A percentile compares a stretch with the other conserved stretches of the same genome.
Evolutionary conservation across 768 basidiomycete genomes (phyloP).

Genomic region (Suillus fuscotomentosus): DNA sequence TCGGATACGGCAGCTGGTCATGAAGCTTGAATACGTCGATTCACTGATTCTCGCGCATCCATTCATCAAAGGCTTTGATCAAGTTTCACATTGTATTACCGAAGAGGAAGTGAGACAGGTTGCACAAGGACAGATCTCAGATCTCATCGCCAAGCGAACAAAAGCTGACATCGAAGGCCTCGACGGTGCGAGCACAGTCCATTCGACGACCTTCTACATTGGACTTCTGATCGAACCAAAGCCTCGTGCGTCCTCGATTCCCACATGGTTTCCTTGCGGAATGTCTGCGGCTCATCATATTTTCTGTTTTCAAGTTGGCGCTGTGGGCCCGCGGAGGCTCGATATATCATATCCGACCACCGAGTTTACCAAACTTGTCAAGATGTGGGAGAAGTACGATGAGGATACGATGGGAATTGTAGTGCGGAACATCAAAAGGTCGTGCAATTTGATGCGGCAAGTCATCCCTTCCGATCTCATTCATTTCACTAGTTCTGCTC

Average conservation of each 20-base stretch:
- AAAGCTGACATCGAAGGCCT: conserved; percentile 77
- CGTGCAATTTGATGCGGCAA: conserved; percentile 17
- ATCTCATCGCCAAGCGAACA: conserved; percentile 67
- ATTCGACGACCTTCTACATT: conserved; percentile 98
- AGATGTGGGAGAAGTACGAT: conserved; percentile 94
- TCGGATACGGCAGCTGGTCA: conserved; percentile 90
- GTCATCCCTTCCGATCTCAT: conserved; percentile 20
- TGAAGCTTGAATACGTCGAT: conserved; percentile 97
- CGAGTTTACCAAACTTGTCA: conserved; percentile 92
- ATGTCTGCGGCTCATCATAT: conserved; percentile 17
- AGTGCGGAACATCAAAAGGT: conserved; percentile 93
- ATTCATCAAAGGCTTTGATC: conserved; percentile 91
- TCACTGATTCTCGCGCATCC: conserved; percentile 91
- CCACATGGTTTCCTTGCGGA: conserved; percentile 10
- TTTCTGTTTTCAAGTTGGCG: conserved; percentile 52
- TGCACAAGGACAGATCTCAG: conserved; percentile 83
- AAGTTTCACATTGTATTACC: conserved; percentile 76
- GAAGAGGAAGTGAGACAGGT: conserved; percentile 88
- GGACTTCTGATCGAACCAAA: conserved; percentile 91
- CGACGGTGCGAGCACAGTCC: conserved; percentile 75
- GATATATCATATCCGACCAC: conserved; percentile 98
- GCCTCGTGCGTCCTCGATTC: conserved; percentile 59
- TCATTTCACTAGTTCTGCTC: conserved; percentile 49
- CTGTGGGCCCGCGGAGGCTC: conserved; percentile 75
- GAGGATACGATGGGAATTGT: conserved; percentile 91